phyloP scores from a whole-genome alignment of 768 basidiomycete genomes.

The Cystobasidium tubakii region DNA sequence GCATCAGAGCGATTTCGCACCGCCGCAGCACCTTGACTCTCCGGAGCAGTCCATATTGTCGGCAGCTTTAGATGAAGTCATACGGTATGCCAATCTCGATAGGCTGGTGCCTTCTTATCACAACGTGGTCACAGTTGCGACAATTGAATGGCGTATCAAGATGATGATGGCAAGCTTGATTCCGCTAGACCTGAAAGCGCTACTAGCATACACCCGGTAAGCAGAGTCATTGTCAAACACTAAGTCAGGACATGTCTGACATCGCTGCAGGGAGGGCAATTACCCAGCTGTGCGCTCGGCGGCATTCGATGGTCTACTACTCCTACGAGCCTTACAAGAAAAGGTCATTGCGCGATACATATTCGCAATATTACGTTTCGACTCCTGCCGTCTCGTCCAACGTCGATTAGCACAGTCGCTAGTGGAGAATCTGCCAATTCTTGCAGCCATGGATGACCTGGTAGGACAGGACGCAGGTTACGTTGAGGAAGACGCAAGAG shows the following conservation, averaged over 20 bases:
- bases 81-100: conserved; percentile 90
- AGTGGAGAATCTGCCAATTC: conserved; percentile 75
- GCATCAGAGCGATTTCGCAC: conserved; percentile 52
- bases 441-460: conserved; percentile 87
- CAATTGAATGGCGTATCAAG: conserved; percentile 78
- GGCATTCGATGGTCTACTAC: conserved; percentile 82
- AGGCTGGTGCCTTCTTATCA: conserved; percentile 87
- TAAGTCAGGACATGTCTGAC: not conserved
- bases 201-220: conserved; percentile 83
- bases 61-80: conserved; percentile 71
- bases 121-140: conserved; percentile 85
- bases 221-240: conserved; percentile 43
- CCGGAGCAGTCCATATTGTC: conserved; percentile 55
- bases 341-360: conserved; percentile 75
- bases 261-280: conserved; percentile 75
- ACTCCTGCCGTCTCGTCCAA: conserved; percentile 72
- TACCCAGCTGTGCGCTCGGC: conserved; percentile 82
- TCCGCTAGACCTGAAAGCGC: conserved; percentile 67
- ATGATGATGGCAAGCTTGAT: conserved; percentile 70
- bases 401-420: conserved; percentile 80
- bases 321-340: conserved; percentile 74
- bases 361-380: conserved; percentile 75
- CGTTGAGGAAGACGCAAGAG: conserved; percentile 57
- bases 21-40: conserved; percentile 42
- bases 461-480: conserved; percentile 55